Evolutionary conservation across 2,329 filamentous ascomycete species (phyloP).

Genomic region (Ilyonectria mors-panacis): DNA sequence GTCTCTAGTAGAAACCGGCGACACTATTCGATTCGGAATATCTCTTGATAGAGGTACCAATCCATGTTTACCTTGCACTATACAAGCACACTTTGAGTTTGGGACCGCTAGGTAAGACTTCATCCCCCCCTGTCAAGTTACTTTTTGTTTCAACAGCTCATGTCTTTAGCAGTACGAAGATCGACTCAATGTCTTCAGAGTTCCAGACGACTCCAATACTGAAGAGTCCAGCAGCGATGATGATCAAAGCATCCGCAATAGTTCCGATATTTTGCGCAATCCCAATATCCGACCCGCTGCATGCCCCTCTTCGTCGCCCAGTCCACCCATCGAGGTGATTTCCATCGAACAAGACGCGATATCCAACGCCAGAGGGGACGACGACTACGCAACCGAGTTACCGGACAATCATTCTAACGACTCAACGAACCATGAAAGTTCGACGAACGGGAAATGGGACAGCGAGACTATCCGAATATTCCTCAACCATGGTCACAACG

Average conservation of each 20-base stretch:
- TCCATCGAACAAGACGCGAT: slow-evolving; percentile 38
- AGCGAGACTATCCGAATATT: no score
- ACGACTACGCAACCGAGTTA: slow-evolving; percentile 12
- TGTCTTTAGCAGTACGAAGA: slow-evolving; percentile 38
- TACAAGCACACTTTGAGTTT: slow-evolving; percentile 53
- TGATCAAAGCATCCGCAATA: slow-evolving; percentile 45
- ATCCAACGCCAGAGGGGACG: slow-evolving; percentile 33
- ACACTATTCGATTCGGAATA: slow-evolving; percentile 55
- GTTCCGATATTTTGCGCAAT: slow-evolving; percentile 44
- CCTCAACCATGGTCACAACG: no score
- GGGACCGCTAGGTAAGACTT: slow-evolving; percentile 44
- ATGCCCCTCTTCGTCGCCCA: slow-evolving; percentile 16
- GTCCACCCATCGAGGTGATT: slow-evolving; percentile 42
- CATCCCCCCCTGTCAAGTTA: no score
- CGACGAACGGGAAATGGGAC: no score
- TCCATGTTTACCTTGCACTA: slow-evolving; percentile 56
- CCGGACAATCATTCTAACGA: no score
- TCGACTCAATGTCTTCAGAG: slow-evolving; percentile 54
- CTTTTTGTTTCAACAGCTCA: slow-evolving; percentile 32
- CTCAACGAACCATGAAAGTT: no score
- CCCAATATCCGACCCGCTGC: slow-evolving; percentile 49
- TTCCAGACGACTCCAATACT: slow-evolving; percentile 60
- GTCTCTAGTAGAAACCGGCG: slow-evolving; percentile 46
- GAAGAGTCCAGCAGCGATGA: slow-evolving; percentile 50
- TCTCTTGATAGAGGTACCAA: slow-evolving; percentile 53